Conservation (phyloP, 805 yeast species). For the Ogataea naganishii region DNA sequence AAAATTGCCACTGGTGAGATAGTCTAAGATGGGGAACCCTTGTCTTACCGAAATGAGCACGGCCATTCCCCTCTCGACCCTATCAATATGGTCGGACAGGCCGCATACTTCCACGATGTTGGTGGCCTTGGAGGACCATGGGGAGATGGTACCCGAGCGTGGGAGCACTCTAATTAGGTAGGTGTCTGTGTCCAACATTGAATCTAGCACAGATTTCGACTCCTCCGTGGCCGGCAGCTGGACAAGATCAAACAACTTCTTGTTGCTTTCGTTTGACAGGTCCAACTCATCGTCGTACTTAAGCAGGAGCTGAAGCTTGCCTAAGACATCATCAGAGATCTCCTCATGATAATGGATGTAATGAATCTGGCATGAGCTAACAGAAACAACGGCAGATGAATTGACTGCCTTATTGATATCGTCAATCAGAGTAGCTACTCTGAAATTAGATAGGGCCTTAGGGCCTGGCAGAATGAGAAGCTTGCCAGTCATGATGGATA, state of each 20-base stretch:
- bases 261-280: constrained; percentile 26
- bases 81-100: constrained; percentile 54
- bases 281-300: constrained; percentile 69
- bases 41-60: constrained; percentile 62
- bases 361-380: constrained; percentile 73
- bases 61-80: constrained; percentile 89
- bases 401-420: constrained; percentile 68
- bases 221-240: constrained; percentile 20
- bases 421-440: constrained; percentile 64
- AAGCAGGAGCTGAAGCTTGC: constrained; percentile 52
- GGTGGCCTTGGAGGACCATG: constrained; percentile 99
- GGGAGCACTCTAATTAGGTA: constrained; percentile 75
- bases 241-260: constrained; percentile 16
- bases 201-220: constrained; percentile 5
- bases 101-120: constrained; percentile 90
- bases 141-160: constrained; percentile 92
- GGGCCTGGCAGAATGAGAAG: constrained; percentile 74
- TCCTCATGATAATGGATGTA: constrained; percentile 54
- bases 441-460: constrained; percentile 77
- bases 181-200: constrained; percentile 30
- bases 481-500: constrained; percentile 5
- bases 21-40: constrained; percentile 58
- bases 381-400: constrained; percentile 55
- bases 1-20: constrained; percentile 36
- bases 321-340: constrained; percentile 30